These are phyloP conservation scores for Amanita rubescens DNA, from an alignment of 768 basidiomycete species.

Conservation along the genomic window DNA sequence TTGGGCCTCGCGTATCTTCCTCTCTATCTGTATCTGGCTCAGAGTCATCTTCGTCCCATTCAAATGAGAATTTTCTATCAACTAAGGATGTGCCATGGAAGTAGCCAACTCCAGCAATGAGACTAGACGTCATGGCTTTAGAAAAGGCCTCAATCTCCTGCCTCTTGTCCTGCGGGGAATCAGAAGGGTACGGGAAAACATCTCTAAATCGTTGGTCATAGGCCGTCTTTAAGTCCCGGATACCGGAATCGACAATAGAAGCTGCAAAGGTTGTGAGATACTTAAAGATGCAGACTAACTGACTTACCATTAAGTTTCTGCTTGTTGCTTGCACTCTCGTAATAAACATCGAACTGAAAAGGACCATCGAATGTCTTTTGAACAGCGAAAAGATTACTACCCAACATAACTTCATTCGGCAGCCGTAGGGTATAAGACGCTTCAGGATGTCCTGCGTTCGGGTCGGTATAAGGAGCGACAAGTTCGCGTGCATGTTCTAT, in stretches of 20 bases:
- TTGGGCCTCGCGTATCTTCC: slow-evolving; percentile 43
- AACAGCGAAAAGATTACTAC: slow-evolving; percentile 78
- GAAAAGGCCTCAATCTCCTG: slow-evolving; percentile 64
- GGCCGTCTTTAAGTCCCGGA: slow-evolving; percentile 52
- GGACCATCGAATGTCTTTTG: slow-evolving; percentile 81
- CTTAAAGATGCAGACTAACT: background rate
- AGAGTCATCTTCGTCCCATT: slow-evolving; percentile 74
- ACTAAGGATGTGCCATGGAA: slow-evolving; percentile 90
- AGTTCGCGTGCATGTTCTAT: slow-evolving; percentile 48
- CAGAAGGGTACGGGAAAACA: slow-evolving; percentile 60
- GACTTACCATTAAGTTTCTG: slow-evolving; percentile 58
- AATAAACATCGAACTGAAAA: slow-evolving; percentile 88
- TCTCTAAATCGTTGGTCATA: slow-evolving; percentile 63
- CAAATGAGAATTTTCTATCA: slow-evolving; percentile 77
- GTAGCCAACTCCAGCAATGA: slow-evolving; percentile 91
- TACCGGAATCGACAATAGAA: slow-evolving; percentile 55
- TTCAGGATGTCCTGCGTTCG: slow-evolving; percentile 49
- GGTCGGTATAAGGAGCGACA: slow-evolving; percentile 47
- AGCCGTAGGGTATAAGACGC: slow-evolving; percentile 75
- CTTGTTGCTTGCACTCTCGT: slow-evolving; percentile 66
- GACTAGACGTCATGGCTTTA: slow-evolving; percentile 82
- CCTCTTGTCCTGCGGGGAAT: slow-evolving; percentile 40
- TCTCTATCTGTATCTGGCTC: slow-evolving; percentile 31
- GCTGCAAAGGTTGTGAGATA: slow-evolving; percentile 33
- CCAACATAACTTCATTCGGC: slow-evolving; percentile 62